These are phyloP conservation scores for Coniochaeta prunicola DNA, from an alignment of 2,329 filamentous ascomycete genomes.

Conservation along the genomic window DNA sequence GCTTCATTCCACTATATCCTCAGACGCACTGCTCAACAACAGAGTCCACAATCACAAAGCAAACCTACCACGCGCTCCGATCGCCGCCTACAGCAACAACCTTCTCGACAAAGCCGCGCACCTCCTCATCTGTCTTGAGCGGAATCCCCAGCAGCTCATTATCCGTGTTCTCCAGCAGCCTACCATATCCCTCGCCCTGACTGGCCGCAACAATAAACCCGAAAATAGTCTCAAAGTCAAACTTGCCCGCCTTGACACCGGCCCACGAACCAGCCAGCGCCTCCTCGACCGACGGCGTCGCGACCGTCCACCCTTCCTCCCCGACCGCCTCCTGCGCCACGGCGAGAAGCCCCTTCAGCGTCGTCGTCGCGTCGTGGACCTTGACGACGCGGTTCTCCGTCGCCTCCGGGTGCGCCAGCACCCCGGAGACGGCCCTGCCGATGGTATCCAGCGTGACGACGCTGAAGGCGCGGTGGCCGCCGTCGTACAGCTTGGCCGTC, in stretches of 20 bases:
- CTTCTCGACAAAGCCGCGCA: background rate
- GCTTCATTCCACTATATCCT: too few relatives aligned
- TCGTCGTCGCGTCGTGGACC: constrained; percentile 45
- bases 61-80: background rate
- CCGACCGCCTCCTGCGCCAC: background rate
- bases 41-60: too few relatives aligned
- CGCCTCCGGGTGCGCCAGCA: constrained; percentile 36
- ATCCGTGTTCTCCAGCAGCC: constrained; percentile 13
- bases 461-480: constrained; percentile 41
- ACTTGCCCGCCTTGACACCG: background rate
- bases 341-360: constrained; percentile 46
- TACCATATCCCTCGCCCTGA: constrained; percentile 23
- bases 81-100: background rate
- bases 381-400: constrained; percentile 50
- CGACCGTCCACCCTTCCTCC: constrained; percentile 42
- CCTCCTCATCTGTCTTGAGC: background rate
- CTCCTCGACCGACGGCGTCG: constrained; percentile 30
- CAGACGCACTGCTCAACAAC: too few relatives aligned
- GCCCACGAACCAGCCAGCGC: constrained; percentile 25
- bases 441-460: constrained; percentile 41
- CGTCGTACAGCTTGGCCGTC: constrained; percentile 46
- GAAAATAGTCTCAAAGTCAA: constrained; percentile 20
- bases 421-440: constrained; percentile 38
- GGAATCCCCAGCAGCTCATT: constrained; percentile 18
- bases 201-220: constrained; percentile 20